These are phyloP conservation scores for Protea cynaroides DNA, from an alignment of 164 flowering plant genomes.

Conservation along the genomic window DNA sequence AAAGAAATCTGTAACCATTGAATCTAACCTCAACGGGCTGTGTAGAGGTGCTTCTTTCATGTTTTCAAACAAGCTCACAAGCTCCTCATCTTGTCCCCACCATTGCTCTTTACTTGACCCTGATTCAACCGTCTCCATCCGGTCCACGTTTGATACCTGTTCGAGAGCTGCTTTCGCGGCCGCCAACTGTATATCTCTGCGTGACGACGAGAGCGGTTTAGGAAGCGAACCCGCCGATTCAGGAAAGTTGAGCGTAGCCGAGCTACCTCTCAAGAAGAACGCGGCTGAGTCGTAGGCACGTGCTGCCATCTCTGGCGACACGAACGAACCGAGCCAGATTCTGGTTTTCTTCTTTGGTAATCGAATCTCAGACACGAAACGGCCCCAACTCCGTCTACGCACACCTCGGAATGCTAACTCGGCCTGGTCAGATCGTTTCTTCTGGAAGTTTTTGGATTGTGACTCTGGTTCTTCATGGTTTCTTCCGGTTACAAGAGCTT, in stretches of 20 bases:
- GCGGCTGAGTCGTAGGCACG: slow-evolving; percentile 37
- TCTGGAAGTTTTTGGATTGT: neutral
- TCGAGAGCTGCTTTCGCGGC: slow-evolving; percentile 30
- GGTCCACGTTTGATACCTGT: neutral
- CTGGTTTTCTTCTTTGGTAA: slow-evolving; percentile 26
- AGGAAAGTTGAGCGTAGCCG: slow-evolving; percentile 32
- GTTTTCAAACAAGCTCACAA: slow-evolving; percentile 6
- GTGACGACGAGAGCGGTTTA: slow-evolving; percentile 21
- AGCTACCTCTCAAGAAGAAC: slow-evolving; percentile 24
- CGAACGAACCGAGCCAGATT: slow-evolving; percentile 34
- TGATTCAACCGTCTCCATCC: neutral
- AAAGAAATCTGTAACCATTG: neutral
- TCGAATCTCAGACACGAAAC: slow-evolving; percentile 36
- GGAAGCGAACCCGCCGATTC: slow-evolving; percentile 23
- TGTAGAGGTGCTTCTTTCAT: slow-evolving; percentile 11
- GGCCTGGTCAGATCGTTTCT: slow-evolving; percentile 2
- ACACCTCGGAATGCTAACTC: slow-evolving; percentile 22
- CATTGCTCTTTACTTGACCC: neutral
- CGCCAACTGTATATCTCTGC: slow-evolving; percentile 27
- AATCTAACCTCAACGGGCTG: slow-evolving; percentile 8
- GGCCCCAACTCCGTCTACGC: slow-evolving; percentile 32
- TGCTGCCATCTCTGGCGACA: slow-evolving; percentile 30
- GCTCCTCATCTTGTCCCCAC: slow-evolving; percentile 10
- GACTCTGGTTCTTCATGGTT: neutral
- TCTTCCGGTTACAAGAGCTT: neutral